Percentiles rank a stretch among this genome's conserved stretches.
Evolutionary conservation across 23 red algal genomes (phyloP).

Genomic region (Agarophyton chilense): DNA sequence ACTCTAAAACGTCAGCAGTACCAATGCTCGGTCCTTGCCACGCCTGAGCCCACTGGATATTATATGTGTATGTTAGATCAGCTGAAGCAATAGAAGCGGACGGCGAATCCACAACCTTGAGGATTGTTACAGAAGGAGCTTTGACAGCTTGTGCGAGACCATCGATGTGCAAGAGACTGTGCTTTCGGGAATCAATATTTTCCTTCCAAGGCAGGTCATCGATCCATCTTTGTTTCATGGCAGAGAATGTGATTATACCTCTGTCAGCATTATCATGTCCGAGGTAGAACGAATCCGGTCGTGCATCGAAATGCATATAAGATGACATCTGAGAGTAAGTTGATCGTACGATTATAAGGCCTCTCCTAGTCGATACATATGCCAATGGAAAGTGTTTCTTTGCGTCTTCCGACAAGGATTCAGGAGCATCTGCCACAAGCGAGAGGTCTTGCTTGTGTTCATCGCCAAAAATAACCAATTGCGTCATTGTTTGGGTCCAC

Average conservation of each 20-base stretch:
- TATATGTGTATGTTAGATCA: slow-evolving; percentile 47
- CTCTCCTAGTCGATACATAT: slow-evolving; percentile 35
- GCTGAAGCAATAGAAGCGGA: slow-evolving; percentile 18
- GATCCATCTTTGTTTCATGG: slow-evolving; percentile 47
- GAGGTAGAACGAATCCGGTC: slow-evolving; percentile 52
- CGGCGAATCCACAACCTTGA: slow-evolving; percentile 9
- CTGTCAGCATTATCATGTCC: slow-evolving; percentile 75
- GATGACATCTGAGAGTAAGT: slow-evolving; percentile 24
- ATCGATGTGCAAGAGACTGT: slow-evolving; percentile 55
- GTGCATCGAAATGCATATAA: slow-evolving; percentile 67
- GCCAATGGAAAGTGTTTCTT: slow-evolving; percentile 25
- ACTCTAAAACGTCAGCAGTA: slow-evolving; percentile 4
- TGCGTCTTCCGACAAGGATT: not conserved
- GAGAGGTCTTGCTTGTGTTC: slow-evolving; percentile 8
- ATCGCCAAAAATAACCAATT: slow-evolving; percentile 41
- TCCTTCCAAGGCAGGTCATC: slow-evolving; percentile 47
- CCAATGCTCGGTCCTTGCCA: slow-evolving; percentile 30
- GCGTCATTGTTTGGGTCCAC: slow-evolving; percentile 53
- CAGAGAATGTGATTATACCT: slow-evolving; percentile 47
- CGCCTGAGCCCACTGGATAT: slow-evolving; percentile 54
- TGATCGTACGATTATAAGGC: slow-evolving; percentile 44
- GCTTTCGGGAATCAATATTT: slow-evolving; percentile 43
- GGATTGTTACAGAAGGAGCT: slow-evolving; percentile 46
- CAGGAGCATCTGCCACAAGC: slow-evolving; percentile 27
- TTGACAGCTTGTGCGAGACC: slow-evolving; percentile 51